Conservation (phyloP, 2,329 filamentous ascomycete species). For the Colletotrichum lindemuthianum region DNA sequence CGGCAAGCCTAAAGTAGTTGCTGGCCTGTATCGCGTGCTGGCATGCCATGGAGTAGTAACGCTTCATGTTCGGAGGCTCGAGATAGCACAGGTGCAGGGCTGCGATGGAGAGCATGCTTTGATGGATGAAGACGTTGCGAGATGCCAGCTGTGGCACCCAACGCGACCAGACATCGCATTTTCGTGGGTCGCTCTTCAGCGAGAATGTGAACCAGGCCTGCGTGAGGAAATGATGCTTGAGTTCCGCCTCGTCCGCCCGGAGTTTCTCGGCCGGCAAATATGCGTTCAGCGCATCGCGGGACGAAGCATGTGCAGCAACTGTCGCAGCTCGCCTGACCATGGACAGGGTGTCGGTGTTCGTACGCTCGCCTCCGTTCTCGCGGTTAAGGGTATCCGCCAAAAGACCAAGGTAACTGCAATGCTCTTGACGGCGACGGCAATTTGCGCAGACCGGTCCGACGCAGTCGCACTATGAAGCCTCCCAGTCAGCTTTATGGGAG, state of each 20-base stretch:
- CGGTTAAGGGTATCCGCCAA: constrained; percentile 34
- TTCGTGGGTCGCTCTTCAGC: constrained; percentile 25
- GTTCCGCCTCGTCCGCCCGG: constrained; percentile 34
- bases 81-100: constrained; percentile 36
- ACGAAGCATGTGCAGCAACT: constrained; percentile 32
- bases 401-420: constrained; percentile 36
- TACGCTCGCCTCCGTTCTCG: constrained; percentile 24
- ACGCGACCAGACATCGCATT: constrained; percentile 36
- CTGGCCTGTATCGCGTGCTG: constrained; percentile 35
- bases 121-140: constrained; percentile 33
- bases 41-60: constrained; percentile 36
- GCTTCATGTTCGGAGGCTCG: constrained; percentile 30
- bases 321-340: constrained; percentile 35
- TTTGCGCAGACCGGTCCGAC: constrained; percentile 35
- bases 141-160: constrained; percentile 35
- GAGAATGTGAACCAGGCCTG: constrained; percentile 37
- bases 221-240: constrained; percentile 36
- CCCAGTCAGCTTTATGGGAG: background rate
- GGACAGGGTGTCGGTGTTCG: constrained; percentile 19
- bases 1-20: constrained; percentile 34
- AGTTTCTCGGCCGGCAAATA: constrained; percentile 34
- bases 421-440: constrained; percentile 33
- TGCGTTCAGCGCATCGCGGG: constrained; percentile 27
- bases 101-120: constrained; percentile 36
- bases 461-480: constrained; percentile 30